phyloP scores from a whole-genome alignment of 768 basidiomycete species.

The Sarcomyxa edulis region DNA sequence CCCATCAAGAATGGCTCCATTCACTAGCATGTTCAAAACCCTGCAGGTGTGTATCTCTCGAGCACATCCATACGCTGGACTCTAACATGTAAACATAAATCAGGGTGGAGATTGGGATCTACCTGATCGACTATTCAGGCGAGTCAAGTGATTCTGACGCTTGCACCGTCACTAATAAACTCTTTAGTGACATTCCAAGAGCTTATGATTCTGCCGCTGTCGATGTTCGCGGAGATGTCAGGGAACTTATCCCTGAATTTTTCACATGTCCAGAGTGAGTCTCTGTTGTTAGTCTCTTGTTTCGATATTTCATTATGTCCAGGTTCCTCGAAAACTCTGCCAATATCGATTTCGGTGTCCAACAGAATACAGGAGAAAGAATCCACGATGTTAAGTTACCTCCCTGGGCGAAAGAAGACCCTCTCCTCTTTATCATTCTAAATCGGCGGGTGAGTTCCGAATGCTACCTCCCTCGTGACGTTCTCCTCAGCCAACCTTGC shows the following conservation, averaged over 20 bases:
- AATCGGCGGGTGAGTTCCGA: conserved; percentile 66
- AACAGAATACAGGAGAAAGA: conserved; percentile 67
- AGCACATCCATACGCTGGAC: too few species aligned
- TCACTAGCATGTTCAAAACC: conserved; percentile 93
- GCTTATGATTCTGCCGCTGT: conserved; percentile 81
- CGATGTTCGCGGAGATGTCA: conserved; percentile 87
- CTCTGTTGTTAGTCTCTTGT: neutral
- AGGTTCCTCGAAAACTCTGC: conserved; percentile 83
- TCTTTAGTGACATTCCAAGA: conserved; percentile 62
- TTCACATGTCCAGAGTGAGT: conserved; percentile 77
- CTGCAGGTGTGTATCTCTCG: conserved; percentile 38
- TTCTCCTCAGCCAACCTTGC: neutral
- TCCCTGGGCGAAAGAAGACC: conserved; percentile 83
- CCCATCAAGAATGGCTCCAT: conserved; percentile 81
- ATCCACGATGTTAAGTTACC: conserved; percentile 89
- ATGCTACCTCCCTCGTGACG: neutral
- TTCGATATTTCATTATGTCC: conserved; percentile 2
- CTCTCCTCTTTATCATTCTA: conserved; percentile 72
- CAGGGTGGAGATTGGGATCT: conserved; percentile 90
- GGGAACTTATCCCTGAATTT: conserved; percentile 91
- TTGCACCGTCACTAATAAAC: neutral
- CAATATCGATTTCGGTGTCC: conserved; percentile 73
- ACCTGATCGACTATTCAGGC: conserved; percentile 83
- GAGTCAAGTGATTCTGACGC: conserved; percentile 10
- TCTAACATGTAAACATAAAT: too few species aligned